Evolutionary conservation across 345 rosid species (phyloP).

Genomic region (Melaleuca quinquenervia): DNA sequence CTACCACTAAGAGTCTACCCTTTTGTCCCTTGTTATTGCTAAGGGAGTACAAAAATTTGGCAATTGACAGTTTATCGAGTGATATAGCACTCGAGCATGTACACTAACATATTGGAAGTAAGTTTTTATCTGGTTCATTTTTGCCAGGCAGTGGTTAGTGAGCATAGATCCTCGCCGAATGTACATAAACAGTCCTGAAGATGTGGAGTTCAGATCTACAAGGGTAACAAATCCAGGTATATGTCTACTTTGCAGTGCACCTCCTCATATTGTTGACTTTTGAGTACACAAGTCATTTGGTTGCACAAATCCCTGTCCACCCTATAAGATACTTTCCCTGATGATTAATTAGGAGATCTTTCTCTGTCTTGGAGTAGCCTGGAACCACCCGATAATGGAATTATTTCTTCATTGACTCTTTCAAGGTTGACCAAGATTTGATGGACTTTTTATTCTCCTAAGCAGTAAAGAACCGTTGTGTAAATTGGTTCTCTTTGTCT

Average conservation of each 20-base stretch:
- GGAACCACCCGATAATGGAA: not conserved
- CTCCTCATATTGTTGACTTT: not conserved
- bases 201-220: slow-evolving; percentile 61
- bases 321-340: not conserved
- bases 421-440: not conserved
- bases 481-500: not conserved
- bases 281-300: not conserved
- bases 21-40: not conserved
- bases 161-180: slow-evolving; percentile 97
- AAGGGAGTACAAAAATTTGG: not conserved
- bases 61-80: not conserved
- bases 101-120: not conserved
- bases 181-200: slow-evolving; percentile 53
- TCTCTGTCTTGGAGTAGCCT: not conserved
- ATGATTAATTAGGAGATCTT: not conserved
- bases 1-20: not conserved
- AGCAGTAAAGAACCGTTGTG: not conserved
- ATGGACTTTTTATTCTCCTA: not conserved
- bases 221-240: slow-evolving; percentile 65
- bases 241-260: not conserved
- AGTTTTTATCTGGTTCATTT: not conserved
- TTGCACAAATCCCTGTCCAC: not conserved
- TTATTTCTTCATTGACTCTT: not conserved
- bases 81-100: not conserved
- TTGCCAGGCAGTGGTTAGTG: slow-evolving; percentile 90